A percentile compares a stretch with the other conserved stretches of the same genome.
Conservation (phyloP, 2,329 filamentous ascomycete genomes). For the Ascocoryne sarcoides region DNA sequence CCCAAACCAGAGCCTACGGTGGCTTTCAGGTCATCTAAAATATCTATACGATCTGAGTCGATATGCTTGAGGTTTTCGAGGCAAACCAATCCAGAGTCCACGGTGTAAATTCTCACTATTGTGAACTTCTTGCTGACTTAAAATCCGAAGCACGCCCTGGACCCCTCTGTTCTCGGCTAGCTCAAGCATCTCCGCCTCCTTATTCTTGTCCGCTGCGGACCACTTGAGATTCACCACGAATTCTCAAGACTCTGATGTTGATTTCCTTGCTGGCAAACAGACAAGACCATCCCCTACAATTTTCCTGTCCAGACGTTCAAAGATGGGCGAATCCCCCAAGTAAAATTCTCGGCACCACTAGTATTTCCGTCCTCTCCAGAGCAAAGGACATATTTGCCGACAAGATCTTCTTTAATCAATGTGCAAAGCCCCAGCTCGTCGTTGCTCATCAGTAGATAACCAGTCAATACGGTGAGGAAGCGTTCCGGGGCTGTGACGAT, state of each 20-base stretch:
- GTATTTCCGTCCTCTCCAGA: neutral
- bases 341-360: neutral
- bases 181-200: neutral
- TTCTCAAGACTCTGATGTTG: neutral
- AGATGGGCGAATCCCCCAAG: neutral
- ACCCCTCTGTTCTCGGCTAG: neutral
- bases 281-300: neutral
- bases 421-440: conserved; percentile 27
- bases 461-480: conserved; percentile 21
- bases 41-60: neutral
- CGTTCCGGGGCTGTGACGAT: conserved; percentile 20
- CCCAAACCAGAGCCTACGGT: neutral
- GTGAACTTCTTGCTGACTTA: neutral
- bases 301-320: neutral
- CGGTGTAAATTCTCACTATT: neutral
- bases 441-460: conserved; percentile 27
- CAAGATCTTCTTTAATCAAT: conserved; percentile 13
- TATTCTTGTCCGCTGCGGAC: neutral
- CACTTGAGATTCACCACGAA: neutral
- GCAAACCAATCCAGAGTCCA: neutral
- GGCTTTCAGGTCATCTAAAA: neutral
- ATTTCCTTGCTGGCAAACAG: neutral
- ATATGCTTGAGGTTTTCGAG: neutral
- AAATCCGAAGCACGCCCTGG: neutral
- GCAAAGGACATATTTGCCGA: neutral